A percentile compares a stretch with the other conserved stretches of the same genome.
Conservation (phyloP, 805 yeast genomes). For the Saturnispora bothae region DNA sequence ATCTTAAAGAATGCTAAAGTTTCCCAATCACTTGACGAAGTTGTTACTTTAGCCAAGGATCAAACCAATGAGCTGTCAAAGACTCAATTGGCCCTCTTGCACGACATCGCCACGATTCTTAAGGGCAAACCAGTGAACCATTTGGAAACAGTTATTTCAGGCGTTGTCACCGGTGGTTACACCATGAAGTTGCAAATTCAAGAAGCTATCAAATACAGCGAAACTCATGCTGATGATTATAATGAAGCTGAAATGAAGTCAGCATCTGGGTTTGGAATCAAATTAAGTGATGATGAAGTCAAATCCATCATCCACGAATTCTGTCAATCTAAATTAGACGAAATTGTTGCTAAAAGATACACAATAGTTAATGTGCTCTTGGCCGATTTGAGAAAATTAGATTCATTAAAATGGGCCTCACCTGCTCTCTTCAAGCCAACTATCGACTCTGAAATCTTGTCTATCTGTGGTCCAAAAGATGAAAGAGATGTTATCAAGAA, state of each 20-base stretch:
- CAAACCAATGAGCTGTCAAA: slow-evolving; percentile 20
- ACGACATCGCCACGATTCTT: slow-evolving; percentile 62
- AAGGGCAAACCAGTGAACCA: slow-evolving; percentile 47
- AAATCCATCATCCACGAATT: slow-evolving; percentile 46
- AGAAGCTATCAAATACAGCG: slow-evolving; percentile 71
- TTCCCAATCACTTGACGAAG: slow-evolving; percentile 51
- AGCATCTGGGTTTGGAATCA: slow-evolving; percentile 78
- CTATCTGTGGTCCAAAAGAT: slow-evolving; percentile 84
- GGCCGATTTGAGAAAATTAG: slow-evolving; percentile 64
- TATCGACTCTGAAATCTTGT: slow-evolving; percentile 68
- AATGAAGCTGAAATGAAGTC: slow-evolving; percentile 42
- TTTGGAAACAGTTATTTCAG: slow-evolving; percentile 44
- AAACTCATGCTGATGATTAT: slow-evolving; percentile 32
- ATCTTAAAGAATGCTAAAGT: slow-evolving; percentile 81
- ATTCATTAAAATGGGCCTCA: slow-evolving; percentile 83
- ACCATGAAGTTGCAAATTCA: slow-evolving; percentile 63
- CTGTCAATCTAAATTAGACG: slow-evolving; percentile 47
- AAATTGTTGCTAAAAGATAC: slow-evolving; percentile 65
- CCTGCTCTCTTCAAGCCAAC: slow-evolving; percentile 80
- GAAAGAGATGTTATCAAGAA: slow-evolving; percentile 80
- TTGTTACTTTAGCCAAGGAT: slow-evolving; percentile 33
- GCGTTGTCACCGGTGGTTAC: slow-evolving; percentile 54
- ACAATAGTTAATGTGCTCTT: slow-evolving; percentile 65
- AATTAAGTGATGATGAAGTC: slow-evolving; percentile 56
- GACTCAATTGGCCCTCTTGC: slow-evolving; percentile 57